Conservation (phyloP, 208 protist genomes). For the Trichomonas gallinae region DNA sequence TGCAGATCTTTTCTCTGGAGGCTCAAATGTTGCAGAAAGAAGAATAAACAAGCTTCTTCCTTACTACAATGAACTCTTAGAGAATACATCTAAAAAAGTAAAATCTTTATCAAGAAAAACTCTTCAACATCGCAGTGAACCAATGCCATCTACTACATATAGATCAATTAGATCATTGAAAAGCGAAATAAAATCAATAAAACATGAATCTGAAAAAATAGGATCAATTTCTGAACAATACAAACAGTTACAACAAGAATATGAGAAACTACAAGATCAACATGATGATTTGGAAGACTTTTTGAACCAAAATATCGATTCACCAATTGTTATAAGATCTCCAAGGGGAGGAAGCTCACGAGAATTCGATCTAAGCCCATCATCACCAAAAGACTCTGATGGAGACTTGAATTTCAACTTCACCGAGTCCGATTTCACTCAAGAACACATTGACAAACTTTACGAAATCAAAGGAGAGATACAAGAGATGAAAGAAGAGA, state of each 20-base stretch:
- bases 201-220: background rate
- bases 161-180: background rate
- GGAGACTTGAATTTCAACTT: background rate
- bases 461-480: background rate
- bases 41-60: background rate
- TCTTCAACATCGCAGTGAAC: background rate
- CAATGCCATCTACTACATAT: background rate
- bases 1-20: background rate
- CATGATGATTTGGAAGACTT: background rate
- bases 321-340: background rate
- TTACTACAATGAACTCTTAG: background rate
- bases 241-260: background rate
- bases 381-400: background rate
- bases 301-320: background rate
- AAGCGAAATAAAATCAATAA: background rate
- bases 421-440: background rate
- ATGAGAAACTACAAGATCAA: background rate
- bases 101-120: background rate
- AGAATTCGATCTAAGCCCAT: background rate
- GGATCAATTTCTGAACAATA: background rate
- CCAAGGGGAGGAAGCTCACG: background rate
- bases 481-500: background rate
- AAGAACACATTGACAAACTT: background rate
- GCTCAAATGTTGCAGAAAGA: background rate
- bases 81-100: background rate